These are phyloP conservation scores for Hippophae rhamnoides DNA, from an alignment of 306 rosid genomes.

Conservation along the genomic window DNA sequence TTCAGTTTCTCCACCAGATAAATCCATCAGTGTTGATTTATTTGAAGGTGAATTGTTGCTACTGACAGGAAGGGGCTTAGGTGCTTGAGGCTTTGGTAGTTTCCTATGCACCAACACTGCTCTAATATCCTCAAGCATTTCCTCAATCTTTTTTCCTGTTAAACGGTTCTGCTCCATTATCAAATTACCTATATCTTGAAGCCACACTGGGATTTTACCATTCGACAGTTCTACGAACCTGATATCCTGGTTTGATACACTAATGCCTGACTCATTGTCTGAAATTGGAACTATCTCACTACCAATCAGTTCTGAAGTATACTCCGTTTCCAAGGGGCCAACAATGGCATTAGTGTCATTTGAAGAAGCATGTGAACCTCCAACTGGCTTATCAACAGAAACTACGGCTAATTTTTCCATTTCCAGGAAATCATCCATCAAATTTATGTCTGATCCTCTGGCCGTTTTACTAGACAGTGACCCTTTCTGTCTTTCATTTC, in stretches of 20 bases:
- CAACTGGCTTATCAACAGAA: conserved; percentile 40
- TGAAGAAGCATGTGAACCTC: conserved; percentile 27
- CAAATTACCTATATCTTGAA: conserved; percentile 42
- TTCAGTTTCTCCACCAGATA: conserved; percentile 19
- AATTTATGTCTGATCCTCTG: conserved; percentile 60
- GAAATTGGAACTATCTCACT: conserved; percentile 34
- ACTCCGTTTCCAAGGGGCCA: conserved; percentile 29
- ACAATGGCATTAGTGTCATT: conserved; percentile 24
- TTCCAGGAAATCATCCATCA: conserved; percentile 90
- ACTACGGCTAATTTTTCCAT: conserved; percentile 85
- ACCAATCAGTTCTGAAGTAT: conserved; percentile 26
- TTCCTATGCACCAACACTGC: conserved; percentile 31
- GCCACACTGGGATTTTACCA: conserved; percentile 47
- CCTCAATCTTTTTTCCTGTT: conserved; percentile 34
- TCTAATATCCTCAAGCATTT: conserved; percentile 42
- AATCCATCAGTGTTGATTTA: conserved; percentile 18
- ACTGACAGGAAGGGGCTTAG: conserved; percentile 17
- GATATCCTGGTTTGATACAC: conserved; percentile 26
- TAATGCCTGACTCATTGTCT: conserved; percentile 30
- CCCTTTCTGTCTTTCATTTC: conserved; percentile 45
- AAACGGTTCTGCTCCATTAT: conserved; percentile 41
- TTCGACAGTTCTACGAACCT: conserved; percentile 17
- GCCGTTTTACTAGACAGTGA: conserved; percentile 31
- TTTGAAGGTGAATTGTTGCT: conserved; percentile 22
- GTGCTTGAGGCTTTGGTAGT: conserved; percentile 17